Conservation (phyloP, 495 filamentous ascomycete genomes). For the Friedmanniomyces endolithicus region DNA sequence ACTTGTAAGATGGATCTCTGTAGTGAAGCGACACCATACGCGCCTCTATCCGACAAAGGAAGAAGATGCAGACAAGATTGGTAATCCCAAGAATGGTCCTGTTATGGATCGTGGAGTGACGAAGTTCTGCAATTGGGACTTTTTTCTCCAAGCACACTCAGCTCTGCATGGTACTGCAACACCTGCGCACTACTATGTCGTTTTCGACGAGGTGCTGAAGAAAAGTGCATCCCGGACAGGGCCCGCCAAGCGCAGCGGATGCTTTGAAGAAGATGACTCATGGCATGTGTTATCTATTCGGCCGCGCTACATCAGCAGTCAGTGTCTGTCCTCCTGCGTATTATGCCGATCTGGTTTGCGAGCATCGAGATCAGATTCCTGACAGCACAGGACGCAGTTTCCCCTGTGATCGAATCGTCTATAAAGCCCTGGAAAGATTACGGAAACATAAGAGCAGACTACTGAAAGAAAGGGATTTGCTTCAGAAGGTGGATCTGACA, state of each 20-base stretch:
- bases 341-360: slow-evolving; percentile 29
- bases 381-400: too few species aligned
- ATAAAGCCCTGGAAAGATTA: too few species aligned
- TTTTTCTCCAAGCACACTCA: slow-evolving; percentile 70
- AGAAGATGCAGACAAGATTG: slow-evolving; percentile 30
- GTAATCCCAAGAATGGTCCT: slow-evolving; percentile 57
- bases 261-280: slow-evolving; percentile 29
- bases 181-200: slow-evolving; percentile 26
- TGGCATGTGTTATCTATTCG: slow-evolving; percentile 27
- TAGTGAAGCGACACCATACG: slow-evolving; percentile 79
- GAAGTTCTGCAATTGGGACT: slow-evolving; percentile 58
- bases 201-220: slow-evolving; percentile 23
- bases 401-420: too few species aligned
- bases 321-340: slow-evolving; percentile 27
- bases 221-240: background rate
- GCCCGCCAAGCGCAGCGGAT: slow-evolving; percentile 25
- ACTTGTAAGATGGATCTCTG: too few species aligned
- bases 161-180: slow-evolving; percentile 29
- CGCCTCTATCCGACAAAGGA: slow-evolving; percentile 57
- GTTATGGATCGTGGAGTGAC: slow-evolving; percentile 78
- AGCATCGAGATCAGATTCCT: too few species aligned
- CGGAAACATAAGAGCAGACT: too few species aligned
- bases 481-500: too few species aligned
- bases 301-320: slow-evolving; percentile 25
- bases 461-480: too few species aligned